Percentiles rank a stretch among this genome's conserved stretches.
These are phyloP conservation scores for Escovopsis sp. DNA, from an alignment of 2,329 filamentous ascomycete species.

Conservation along the genomic window DNA sequence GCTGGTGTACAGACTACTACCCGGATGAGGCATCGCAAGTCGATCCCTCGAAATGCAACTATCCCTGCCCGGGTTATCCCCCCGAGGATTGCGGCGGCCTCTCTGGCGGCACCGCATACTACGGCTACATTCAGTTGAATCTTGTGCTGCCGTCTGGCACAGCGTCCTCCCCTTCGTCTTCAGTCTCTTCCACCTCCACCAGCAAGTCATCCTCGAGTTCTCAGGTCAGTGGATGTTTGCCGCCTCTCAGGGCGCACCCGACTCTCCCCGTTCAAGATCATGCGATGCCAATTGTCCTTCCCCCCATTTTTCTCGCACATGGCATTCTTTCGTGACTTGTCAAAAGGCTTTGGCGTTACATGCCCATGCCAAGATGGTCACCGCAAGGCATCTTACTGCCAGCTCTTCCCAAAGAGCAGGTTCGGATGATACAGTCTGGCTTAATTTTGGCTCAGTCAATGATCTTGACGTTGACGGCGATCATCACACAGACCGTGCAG, in stretches of 20 bases:
- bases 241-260: neutral
- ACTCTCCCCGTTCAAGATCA: too few relatives aligned
- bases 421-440: conserved; percentile 6
- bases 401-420: too few relatives aligned
- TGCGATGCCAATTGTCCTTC: too few relatives aligned
- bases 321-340: too few relatives aligned
- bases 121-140: conserved; percentile 46
- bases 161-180: conserved; percentile 9
- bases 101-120: conserved; percentile 49
- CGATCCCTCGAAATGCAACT: conserved; percentile 33
- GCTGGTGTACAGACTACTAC: conserved; percentile 61
- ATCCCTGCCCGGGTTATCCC: conserved; percentile 53
- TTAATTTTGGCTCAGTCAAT: conserved; percentile 15
- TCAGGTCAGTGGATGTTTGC: neutral
- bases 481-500: conserved; percentile 22
- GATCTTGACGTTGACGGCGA: conserved; percentile 14
- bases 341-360: too few relatives aligned
- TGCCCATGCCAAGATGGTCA: too few relatives aligned
- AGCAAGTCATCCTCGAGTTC: neutral
- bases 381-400: too few relatives aligned
- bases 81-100: conserved; percentile 49
- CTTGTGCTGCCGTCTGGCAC: conserved; percentile 41
- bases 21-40: conserved; percentile 32
- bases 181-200: conserved; percentile 15
- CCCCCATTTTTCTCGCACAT: too few relatives aligned